Percentiles rank a stretch among this genome's conserved stretches.
Evolutionary conservation across 192 early-diverging fungal species (phyloP).

Genomic region (Haplosporangium gracile): DNA sequence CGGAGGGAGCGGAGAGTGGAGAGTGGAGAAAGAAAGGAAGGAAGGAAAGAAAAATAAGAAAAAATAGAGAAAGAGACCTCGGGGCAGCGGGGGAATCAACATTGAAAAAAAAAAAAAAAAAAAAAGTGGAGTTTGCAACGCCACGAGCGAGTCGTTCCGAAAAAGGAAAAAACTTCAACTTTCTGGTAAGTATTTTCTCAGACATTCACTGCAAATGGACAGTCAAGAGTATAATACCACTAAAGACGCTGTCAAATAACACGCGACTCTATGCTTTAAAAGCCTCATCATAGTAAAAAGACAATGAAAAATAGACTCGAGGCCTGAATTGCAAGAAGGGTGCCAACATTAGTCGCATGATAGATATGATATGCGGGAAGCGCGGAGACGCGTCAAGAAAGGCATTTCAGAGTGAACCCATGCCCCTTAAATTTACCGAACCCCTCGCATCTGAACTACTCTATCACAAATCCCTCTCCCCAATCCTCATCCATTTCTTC

Average conservation of each 20-base stretch:
- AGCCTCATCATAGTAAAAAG: no score
- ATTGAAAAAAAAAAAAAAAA: neutral
- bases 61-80: neutral
- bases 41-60: neutral
- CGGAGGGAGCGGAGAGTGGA: neutral
- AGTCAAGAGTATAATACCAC: no score
- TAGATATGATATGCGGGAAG: neutral
- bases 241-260: no score
- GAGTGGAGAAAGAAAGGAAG: neutral
- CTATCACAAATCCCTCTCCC: neutral
- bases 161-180: neutral
- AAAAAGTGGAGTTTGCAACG: constrained; percentile 1
- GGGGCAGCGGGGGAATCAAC: neutral
- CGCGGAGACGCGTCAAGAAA: neutral
- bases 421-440: neutral
- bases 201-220: no score
- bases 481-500: neutral
- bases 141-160: neutral
- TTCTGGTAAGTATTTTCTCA: neutral
- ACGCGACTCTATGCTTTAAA: no score
- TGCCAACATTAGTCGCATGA: no score
- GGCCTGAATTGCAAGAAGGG: no score
- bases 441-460: neutral
- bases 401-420: neutral
- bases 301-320: no score